A percentile compares a stretch with the other conserved stretches of the same genome.
These are phyloP conservation scores for Aspergillus leporis DNA, from an alignment of 495 filamentous ascomycete genomes.

Conservation along the genomic window DNA sequence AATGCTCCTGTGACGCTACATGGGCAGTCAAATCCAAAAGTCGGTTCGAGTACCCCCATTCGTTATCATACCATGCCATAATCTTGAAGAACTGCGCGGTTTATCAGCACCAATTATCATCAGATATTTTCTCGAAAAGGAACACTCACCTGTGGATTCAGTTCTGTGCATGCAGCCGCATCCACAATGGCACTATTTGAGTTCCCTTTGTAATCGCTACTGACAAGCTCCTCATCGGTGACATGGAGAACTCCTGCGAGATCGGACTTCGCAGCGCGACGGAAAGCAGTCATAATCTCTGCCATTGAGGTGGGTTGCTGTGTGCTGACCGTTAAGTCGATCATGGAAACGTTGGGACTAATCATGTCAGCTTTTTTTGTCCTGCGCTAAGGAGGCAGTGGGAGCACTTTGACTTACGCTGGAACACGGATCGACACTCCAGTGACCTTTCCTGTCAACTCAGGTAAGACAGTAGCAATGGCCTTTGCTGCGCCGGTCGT, in stretches of 20 bases:
- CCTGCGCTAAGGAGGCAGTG: background rate
- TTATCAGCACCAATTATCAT: background rate
- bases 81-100: constrained; percentile 35
- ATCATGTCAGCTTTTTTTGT: background rate
- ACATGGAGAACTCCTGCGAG: constrained; percentile 34
- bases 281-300: constrained; percentile 35
- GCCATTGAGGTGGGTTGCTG: constrained; percentile 31
- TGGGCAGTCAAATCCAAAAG: constrained; percentile 31
- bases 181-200: constrained; percentile 34
- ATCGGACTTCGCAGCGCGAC: constrained; percentile 27
- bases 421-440: constrained; percentile 38
- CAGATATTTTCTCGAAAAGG: too few species aligned
- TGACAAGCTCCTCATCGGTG: constrained; percentile 35
- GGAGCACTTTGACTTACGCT: constrained; percentile 23
- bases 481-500: constrained; percentile 38
- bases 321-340: constrained; percentile 37
- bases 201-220: constrained; percentile 35
- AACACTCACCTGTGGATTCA: constrained; percentile 32
- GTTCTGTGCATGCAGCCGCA: constrained; percentile 31
- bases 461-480: constrained; percentile 33
- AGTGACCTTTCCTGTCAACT: constrained; percentile 34
- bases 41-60: constrained; percentile 41
- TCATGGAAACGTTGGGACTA: constrained; percentile 41
- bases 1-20: background rate
- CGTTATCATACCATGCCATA: constrained; percentile 42